Evolutionary conservation across 2,329 filamentous ascomycete genomes (phyloP), one percentile per base, ranked within the genome.

Genomic region (Chrysosporium queenslandicum): DNA sequence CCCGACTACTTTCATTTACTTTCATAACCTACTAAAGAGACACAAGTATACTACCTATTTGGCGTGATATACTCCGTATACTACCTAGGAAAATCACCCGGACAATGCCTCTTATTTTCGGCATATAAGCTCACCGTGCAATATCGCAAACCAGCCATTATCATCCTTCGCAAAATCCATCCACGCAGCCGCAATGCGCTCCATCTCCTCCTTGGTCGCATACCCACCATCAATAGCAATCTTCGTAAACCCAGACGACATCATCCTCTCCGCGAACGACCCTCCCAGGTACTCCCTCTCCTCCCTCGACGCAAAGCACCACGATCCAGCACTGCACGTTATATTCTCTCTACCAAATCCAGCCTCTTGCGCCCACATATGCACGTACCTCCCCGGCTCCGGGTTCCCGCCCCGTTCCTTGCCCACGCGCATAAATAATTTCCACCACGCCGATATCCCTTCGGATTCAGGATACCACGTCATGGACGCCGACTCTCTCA

Each of bases 91-190:
- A n/a, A n/a, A n/a, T n/a, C n/a, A n/a, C n/a, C n/a, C n/a, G n/a
- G n/a, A n/a, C n/a, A 18, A 27, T 16, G 23, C 12, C n/a, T 12
- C 32, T 53, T 50, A 67, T 52, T 66, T 67, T 55, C 58, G 61
- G 51, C 68, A 70, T 11, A 71, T 36, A 45, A 71, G 65, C 58
- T 71, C 61, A 16, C 67, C 66, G 61, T 71, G 66, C 29, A 68
- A 40, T 36, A 68, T 25, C 3, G 60, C 64, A 60, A 67, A 68
- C 68, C 67, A 71, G 2, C 58, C 68, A 46, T 67, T 58, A 34
- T 68, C 63, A 46, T 66, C 54, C 37, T 61, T 57, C 7, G 61
- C 62, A 61, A 63, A 72, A 21, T 58, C 53, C 47, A 57, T 59
- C 68, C 69, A 72, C 2, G 61, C 68, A 18, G 50, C 46, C 3